Percentiles rank a stretch among this genome's conserved stretches.
phyloP scores from a whole-genome alignment of 495 filamentous ascomycete genomes.

The Hyaloscypha bicolor region DNA sequence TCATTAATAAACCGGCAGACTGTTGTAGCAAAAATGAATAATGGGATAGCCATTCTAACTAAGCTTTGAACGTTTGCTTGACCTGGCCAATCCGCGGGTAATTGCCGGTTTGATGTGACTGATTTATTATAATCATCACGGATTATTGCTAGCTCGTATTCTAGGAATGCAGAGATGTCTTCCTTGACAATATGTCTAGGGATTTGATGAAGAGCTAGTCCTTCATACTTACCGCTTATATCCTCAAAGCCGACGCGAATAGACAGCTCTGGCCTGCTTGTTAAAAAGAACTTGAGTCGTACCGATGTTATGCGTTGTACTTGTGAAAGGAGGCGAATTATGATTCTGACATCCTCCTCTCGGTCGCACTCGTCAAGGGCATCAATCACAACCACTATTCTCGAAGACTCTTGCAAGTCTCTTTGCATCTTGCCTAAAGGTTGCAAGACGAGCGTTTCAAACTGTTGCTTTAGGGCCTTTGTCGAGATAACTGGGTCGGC shows the following conservation, averaged over 20 bases:
- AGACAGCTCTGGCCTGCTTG: slow-evolving; percentile 29
- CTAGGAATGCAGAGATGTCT: neutral
- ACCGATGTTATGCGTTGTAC: slow-evolving; percentile 26
- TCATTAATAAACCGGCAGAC: slow-evolving; percentile 37
- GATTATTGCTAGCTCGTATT: slow-evolving; percentile 7
- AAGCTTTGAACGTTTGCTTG: slow-evolving; percentile 26
- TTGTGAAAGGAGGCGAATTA: too few relatives aligned
- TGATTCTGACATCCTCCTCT: too few relatives aligned
- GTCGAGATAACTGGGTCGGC: too few relatives aligned
- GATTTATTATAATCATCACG: slow-evolving; percentile 5
- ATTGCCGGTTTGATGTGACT: neutral
- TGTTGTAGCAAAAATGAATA: slow-evolving; percentile 50
- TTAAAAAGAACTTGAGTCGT: slow-evolving; percentile 22
- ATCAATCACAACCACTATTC: too few relatives aligned
- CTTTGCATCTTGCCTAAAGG: too few relatives aligned
- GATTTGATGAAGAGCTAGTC: neutral
- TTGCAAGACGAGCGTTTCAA: too few relatives aligned
- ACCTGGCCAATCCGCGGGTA: slow-evolving; percentile 1
- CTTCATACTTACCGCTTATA: neutral
- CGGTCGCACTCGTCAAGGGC: too few relatives aligned
- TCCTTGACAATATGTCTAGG: neutral
- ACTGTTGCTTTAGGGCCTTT: too few relatives aligned
- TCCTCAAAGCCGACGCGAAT: slow-evolving; percentile 9
- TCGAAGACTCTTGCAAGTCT: too few relatives aligned
- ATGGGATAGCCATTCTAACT: slow-evolving; percentile 37